Percentiles rank a stretch among this genome's conserved stretches.
These are phyloP conservation scores for Yarrowia divulgata DNA, from an alignment of 805 yeast species.

Conservation along the genomic window DNA sequence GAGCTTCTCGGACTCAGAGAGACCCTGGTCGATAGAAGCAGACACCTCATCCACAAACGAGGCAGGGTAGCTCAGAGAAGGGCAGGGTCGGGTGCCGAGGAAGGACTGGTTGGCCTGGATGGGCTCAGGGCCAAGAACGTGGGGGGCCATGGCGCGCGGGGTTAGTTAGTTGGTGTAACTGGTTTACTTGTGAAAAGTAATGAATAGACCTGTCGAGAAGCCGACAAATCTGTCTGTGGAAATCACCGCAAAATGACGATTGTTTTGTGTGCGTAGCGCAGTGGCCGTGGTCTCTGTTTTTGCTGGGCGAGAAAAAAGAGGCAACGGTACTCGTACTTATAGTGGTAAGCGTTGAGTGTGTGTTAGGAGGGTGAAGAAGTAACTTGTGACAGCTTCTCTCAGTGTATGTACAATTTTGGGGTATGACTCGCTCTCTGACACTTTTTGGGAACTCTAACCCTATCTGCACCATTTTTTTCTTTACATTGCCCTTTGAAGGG, in stretches of 20 bases:
- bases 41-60: constrained; percentile 3
- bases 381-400: constrained; percentile 1
- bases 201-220: constrained; percentile 35
- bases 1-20: constrained; percentile 32
- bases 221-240: constrained; percentile 34
- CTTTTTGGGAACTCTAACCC: constrained; percentile 14
- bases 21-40: constrained; percentile 2
- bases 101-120: constrained; percentile 2
- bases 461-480: constrained; percentile 1
- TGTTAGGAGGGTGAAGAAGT: constrained; percentile 1
- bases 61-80: constrained; percentile 6
- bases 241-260: constrained; percentile 36
- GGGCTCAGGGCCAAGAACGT: constrained; percentile 36
- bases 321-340: constrained; percentile 38
- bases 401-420: background rate
- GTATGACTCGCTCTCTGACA: constrained; percentile 27
- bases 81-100: constrained; percentile 11
- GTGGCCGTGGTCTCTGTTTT: constrained; percentile 35
- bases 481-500: background rate
- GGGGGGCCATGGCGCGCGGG: constrained; percentile 20
- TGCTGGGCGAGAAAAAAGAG: constrained; percentile 4
- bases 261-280: constrained; percentile 35
- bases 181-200: constrained; percentile 12
- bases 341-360: constrained; percentile 31
- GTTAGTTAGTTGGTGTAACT: background rate